Evolutionary conservation across 1,284 basidiomycete genomes (phyloP).

Genomic region (Irpex lacteus): DNA sequence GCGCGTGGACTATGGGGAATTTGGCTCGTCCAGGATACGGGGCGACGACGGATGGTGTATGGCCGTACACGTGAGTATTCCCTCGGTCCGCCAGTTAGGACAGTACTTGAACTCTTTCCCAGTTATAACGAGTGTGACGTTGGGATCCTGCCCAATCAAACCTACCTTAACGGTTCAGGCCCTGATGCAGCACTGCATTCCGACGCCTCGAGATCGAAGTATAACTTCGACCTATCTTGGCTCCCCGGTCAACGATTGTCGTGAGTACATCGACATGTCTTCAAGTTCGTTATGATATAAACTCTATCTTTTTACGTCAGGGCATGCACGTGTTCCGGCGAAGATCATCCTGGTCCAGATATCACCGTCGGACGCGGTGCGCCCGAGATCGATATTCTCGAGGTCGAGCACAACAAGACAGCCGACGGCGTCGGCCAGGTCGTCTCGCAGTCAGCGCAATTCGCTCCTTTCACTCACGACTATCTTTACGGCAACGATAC

Average conservation of each 20-base stretch:
- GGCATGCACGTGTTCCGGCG: conserved; percentile 75
- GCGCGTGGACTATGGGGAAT: conserved; percentile 90
- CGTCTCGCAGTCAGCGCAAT: conserved; percentile 62
- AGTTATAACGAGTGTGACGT: conserved; percentile 80
- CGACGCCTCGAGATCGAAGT: conserved; percentile 41
- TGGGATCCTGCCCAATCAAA: conserved; percentile 82
- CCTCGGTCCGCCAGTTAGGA: no score
- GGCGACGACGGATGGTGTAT: conserved; percentile 78
- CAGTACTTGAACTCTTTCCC: background rate
- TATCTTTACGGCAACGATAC: conserved; percentile 48
- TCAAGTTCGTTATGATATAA: background rate
- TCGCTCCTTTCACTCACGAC: conserved; percentile 61
- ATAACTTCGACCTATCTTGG: conserved; percentile 43
- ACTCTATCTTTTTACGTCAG: conserved; percentile 22
- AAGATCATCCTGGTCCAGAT: conserved; percentile 82
- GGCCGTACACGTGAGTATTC: conserved; percentile 54
- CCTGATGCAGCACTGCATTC: conserved; percentile 45
- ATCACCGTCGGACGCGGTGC: conserved; percentile 68
- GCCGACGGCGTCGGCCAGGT: conserved; percentile 42
- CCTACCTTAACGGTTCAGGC: conserved; percentile 46
- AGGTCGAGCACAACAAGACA: conserved; percentile 63
- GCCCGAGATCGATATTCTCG: conserved; percentile 85
- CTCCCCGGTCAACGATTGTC: conserved; percentile 49
- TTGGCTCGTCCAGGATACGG: conserved; percentile 82
- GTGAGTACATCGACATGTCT: conserved; percentile 24